Conservation (phyloP, 1,284 basidiomycete genomes). For the Naganishia liquefaciens region DNA sequence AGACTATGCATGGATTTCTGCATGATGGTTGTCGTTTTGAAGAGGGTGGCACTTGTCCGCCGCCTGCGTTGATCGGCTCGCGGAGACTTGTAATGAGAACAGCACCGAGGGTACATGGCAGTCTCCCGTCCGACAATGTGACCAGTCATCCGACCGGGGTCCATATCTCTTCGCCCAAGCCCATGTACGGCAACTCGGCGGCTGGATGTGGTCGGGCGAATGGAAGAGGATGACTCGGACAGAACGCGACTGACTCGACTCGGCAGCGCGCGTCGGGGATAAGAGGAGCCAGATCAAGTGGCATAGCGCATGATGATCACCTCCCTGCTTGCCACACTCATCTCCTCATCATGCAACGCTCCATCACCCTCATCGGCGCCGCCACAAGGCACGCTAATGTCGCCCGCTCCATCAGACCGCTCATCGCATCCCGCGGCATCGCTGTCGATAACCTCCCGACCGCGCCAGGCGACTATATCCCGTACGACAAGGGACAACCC, state of each 20-base stretch:
- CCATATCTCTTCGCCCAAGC: neutral
- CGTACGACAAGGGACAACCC: slow-evolving; percentile 26
- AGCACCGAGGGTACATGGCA: no score
- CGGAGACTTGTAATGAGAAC: no score
- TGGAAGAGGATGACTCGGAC: neutral
- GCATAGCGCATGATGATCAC: no score
- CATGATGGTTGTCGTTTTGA: slow-evolving; percentile 3
- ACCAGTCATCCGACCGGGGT: neutral
- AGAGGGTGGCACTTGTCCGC: no score
- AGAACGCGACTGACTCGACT: slow-evolving; percentile 1
- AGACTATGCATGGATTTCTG: slow-evolving; percentile 6
- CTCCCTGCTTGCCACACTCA: neutral
- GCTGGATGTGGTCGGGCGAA: neutral
- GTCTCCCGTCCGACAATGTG: neutral
- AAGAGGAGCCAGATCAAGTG: neutral
- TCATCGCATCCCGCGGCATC: slow-evolving; percentile 17
- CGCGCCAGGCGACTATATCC: slow-evolving; percentile 24
- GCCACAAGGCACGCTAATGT: slow-evolving; percentile 18
- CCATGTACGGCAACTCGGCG: no score
- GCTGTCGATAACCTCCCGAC: slow-evolving; percentile 16
- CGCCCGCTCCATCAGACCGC: slow-evolving; percentile 13
- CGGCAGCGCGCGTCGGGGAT: neutral
- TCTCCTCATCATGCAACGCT: slow-evolving; percentile 15
- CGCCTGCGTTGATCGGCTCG: no score
- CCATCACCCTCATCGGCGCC: slow-evolving; percentile 10